Conservation (phyloP, 2,329 filamentous ascomycete species). For the Iodosphaeria phyllophila region DNA sequence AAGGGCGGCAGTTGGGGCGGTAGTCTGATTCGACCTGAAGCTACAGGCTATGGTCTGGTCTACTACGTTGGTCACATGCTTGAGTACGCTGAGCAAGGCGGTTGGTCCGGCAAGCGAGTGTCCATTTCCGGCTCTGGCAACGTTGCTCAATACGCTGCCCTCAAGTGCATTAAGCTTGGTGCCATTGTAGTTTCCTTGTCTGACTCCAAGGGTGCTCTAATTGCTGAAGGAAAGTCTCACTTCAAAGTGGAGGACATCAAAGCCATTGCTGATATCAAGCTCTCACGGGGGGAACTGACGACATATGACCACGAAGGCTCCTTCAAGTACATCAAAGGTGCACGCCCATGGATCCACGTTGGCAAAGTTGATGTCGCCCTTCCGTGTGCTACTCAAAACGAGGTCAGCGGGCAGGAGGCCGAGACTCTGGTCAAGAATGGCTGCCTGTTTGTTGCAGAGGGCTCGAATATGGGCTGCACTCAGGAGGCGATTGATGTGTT, state of each 20-base stretch:
- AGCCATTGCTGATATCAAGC: constrained; percentile 70
- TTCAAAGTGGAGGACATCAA: constrained; percentile 69
- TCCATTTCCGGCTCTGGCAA: constrained; percentile 95
- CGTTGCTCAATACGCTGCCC: constrained; percentile 91
- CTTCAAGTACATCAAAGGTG: constrained; percentile 76
- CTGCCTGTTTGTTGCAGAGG: constrained; percentile 77
- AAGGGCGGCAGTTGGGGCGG: constrained; percentile 92
- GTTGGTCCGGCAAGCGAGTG: constrained; percentile 79
- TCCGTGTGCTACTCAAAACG: constrained; percentile 92
- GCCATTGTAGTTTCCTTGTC: constrained; percentile 84
- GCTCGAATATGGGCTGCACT: constrained; percentile 98
- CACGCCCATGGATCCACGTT: constrained; percentile 80
- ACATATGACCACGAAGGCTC: constrained; percentile 39
- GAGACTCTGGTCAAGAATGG: constrained; percentile 60
- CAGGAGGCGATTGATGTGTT: constrained; percentile 89
- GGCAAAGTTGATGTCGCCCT: constrained; percentile 81
- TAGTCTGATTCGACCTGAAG: constrained; percentile 84
- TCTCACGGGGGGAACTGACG: constrained; percentile 66
- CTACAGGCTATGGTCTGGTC: constrained; percentile 88
- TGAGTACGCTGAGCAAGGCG: constrained; percentile 69
- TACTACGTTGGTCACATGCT: constrained; percentile 98
- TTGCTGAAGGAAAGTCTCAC: constrained; percentile 49
- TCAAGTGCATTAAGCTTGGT: constrained; percentile 92
- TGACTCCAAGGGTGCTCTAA: constrained; percentile 72
- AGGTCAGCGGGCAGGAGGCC: constrained; percentile 84